phyloP scores from a whole-genome alignment of 2,329 filamentous ascomycete genomes.

The Graphilbum fragrans region DNA sequence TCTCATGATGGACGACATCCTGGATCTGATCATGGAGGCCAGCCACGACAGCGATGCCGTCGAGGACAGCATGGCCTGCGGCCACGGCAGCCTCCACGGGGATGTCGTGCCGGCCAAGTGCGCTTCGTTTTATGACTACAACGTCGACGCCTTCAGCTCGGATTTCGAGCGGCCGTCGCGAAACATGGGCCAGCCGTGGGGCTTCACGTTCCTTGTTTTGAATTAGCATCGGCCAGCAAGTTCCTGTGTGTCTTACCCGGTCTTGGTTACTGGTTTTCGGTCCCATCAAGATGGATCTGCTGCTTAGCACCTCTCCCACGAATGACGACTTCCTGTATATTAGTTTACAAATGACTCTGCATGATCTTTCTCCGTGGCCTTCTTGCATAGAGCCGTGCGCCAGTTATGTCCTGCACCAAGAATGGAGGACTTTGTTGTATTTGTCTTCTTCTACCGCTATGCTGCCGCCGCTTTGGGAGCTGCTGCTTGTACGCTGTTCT shows the following conservation, averaged over 20 bases:
- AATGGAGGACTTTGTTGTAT: too few species aligned
- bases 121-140: conserved; percentile 13
- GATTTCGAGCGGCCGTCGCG: conserved; percentile 18
- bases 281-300: too few species aligned
- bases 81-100: not conserved
- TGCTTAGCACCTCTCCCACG: too few species aligned
- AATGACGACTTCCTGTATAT: too few species aligned
- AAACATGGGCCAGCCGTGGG: conserved; percentile 24
- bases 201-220: conserved; percentile 23
- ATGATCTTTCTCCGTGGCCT: too few species aligned
- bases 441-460: conserved; percentile 4
- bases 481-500: conserved; percentile 34
- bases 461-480: conserved; percentile 13
- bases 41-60: conserved; percentile 13
- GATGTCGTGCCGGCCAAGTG: too few species aligned
- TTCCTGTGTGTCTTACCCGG: too few species aligned
- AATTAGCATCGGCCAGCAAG: conserved; percentile 14
- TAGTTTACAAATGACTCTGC: too few species aligned
- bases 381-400: too few species aligned
- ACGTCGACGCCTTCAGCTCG: conserved; percentile 15
- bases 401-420: too few species aligned
- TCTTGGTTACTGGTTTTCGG: too few species aligned
- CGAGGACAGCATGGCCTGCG: not conserved
- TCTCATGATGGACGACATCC: conserved; percentile 19
- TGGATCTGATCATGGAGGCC: conserved; percentile 18